Conservation (phyloP, 306 rosid species). For the Rosa persica region DNA sequence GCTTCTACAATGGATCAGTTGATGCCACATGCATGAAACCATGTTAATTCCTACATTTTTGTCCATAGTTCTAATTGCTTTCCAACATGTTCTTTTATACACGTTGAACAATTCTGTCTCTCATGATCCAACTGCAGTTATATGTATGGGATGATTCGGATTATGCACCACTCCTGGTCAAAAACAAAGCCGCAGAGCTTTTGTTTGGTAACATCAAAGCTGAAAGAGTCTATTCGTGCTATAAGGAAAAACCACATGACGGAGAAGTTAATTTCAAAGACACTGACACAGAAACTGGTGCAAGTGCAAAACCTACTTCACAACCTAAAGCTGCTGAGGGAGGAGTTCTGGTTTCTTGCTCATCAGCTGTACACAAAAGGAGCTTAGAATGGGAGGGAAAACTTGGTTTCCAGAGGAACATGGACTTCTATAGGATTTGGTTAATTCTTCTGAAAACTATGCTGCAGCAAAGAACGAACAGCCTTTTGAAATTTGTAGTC, state of each 20-base stretch:
- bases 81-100: background rate
- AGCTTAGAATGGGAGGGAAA: constrained; percentile 30
- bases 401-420: constrained; percentile 18
- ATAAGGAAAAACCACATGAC: constrained; percentile 33
- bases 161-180: constrained; percentile 60
- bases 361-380: constrained; percentile 19
- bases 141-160: constrained; percentile 79
- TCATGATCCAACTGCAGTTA: constrained; percentile 44
- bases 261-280: constrained; percentile 15
- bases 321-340: constrained; percentile 21
- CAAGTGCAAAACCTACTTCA: background rate
- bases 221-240: constrained; percentile 49
- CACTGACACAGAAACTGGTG: constrained; percentile 18
- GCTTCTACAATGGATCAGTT: background rate
- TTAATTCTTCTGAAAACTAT: constrained; percentile 60
- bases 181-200: constrained; percentile 70
- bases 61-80: background rate
- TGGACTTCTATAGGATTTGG: constrained; percentile 54
- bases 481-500: constrained; percentile 63
- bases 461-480: constrained; percentile 64
- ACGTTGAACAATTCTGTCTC: constrained; percentile 9
- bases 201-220: constrained; percentile 85
- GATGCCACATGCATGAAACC: background rate
- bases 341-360: constrained; percentile 30
- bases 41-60: background rate